Base-by-base conservation (phyloP, 2,329 filamentous ascomycete species). In the Lasiodiplodia gonubiensis region DNA sequence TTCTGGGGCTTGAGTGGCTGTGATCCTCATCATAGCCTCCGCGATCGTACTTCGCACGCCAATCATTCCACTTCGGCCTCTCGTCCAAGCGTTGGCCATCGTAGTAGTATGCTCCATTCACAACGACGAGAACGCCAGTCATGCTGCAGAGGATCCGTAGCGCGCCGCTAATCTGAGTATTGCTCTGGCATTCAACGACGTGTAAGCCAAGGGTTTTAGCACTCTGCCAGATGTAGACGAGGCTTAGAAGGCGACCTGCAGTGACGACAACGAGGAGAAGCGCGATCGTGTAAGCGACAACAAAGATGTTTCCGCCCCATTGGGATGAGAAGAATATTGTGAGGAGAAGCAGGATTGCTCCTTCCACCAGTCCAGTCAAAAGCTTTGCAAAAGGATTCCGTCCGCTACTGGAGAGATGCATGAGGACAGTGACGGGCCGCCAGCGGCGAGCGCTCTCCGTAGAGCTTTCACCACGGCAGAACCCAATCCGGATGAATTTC, bases 141-240 rank as follows among this genome's bases (percentile, higher is more conserved):
- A 69, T 69, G 25, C 68, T 69, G 63, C 68, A 69, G 1, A 69
- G 14, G 11, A 69, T 69, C 4, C 68, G 46, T 42, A 69, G 49
- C 11, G 55, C 67, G 3, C 68, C 68, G 7, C 35, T 42, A 48
- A 69, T 67, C 49, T 69, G 52, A 2, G 12, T 18, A 4, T 49
- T 42, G 16, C 21, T 46, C 12, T 66, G 59, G 23, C 65, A 67
- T 14, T 67, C 57, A 18, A 67, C 37, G 35, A 67, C 65, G 27
- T 67, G 65, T 27, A 67, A 7, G 4, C 65, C 65, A 16, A 57
- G 57, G 1, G 35, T 30, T 21, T 67, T 27, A 3, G 65, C 21
- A 21, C 54, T 59, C 4, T 21, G 21, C 35, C 35, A 59, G 35
- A 59, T 46, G 37, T 59, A 59, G 5, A 23, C 1, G 2, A 59